Base-by-base conservation (phyloP, 805 yeast genomes). In the Wickerhamiella galacta region DNA sequence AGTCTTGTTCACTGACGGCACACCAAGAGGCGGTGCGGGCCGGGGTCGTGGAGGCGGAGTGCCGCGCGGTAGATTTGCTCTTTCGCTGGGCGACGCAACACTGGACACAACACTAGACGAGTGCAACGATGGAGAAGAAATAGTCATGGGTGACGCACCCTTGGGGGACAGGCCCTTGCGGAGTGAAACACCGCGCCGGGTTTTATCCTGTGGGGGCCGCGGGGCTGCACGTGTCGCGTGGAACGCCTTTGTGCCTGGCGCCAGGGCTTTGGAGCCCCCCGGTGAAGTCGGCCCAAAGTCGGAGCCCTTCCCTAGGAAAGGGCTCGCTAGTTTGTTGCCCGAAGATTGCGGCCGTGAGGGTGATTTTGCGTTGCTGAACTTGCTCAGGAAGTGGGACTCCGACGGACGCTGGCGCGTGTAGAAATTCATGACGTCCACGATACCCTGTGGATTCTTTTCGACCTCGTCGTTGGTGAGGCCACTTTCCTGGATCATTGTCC, bases 391-490 rank as follows among this genome's bases (percentile, higher is more conserved):
- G 31, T 42, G 40, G 21, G 40, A 39, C 14, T 42, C 44, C 3
- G 44, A 39, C 31, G 39, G 36, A 32, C 36, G 39, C 33, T 45
- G 47, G 22, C 36, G 37, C 21, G 45, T 40, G 21, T 81, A 82
- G 50, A 82, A 82, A 32, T 83, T 82, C 36, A 82, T 85, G 35
- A 81, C 82, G 49, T 82, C 93, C 66, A 76, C 75, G 4, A 87
- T 92, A 0, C 94, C 95, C 53, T 82, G 92, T 2, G 95, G 95
- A 52, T 90, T 83, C 44, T 76, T 79, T 46, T 77, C 75, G 50
- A 83, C 94, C 46, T 90, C 98, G 34, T 69, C 74, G 42, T 70
- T 74, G 5, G 93, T 68, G 31, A 90, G 80, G 26, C 96, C 96
- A 48, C 81, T 76, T 6, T 90, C 87, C 8, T 76, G 68, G 37